phyloP scores from a whole-genome alignment of 106 monocot species.

The Xerophyta viscosa region DNA sequence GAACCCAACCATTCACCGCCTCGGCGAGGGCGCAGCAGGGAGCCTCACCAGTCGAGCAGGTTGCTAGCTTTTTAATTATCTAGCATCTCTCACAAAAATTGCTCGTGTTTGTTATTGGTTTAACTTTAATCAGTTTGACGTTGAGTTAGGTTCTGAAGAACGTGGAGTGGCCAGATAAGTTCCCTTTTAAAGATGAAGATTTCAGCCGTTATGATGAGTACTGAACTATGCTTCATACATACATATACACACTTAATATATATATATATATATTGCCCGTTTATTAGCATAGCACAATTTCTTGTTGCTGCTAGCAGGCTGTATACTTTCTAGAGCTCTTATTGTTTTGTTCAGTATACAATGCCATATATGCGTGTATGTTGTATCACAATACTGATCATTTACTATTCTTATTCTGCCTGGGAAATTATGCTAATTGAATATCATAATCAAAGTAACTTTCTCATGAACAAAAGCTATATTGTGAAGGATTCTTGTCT shows the following conservation, averaged over 20 bases:
- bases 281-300: too few relatives aligned
- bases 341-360: too few relatives aligned
- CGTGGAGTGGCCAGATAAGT: slow-evolving; percentile 86
- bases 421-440: too few relatives aligned
- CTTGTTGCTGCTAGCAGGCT: too few relatives aligned
- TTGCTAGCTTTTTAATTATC: slow-evolving; percentile 2
- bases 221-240: background rate
- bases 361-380: too few relatives aligned
- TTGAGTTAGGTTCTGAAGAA: slow-evolving; percentile 60
- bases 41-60: slow-evolving; percentile 77
- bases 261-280: too few relatives aligned
- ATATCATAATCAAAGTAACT: too few relatives aligned
- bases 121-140: background rate
- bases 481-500: background rate
- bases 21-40: slow-evolving; percentile 47
- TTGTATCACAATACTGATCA: too few relatives aligned
- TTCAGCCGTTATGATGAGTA: slow-evolving; percentile 90
- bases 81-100: background rate
- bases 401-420: too few relatives aligned
- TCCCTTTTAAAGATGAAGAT: slow-evolving; percentile 91
- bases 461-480: background rate
- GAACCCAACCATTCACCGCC: slow-evolving; percentile 23
- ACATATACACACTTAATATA: too few relatives aligned
- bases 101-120: too few relatives aligned
- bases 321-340: too few relatives aligned